phyloP scores from a whole-genome alignment of 345 rosid species.

The Acer negundo region DNA sequence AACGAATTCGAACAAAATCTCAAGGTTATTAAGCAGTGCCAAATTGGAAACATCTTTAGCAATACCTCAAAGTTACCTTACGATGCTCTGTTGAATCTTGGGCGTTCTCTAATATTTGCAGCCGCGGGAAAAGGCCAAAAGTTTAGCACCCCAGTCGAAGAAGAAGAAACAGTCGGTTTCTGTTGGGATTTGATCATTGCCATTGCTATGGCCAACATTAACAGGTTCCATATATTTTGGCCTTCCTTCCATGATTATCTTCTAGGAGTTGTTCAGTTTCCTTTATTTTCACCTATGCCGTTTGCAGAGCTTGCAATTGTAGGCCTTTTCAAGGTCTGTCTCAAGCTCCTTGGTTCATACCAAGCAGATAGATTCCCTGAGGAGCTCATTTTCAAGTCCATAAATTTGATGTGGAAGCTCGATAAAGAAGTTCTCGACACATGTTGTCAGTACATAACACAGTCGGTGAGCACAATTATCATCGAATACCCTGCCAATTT shows the following conservation, averaged over 20 bases:
- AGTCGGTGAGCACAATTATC: conserved; percentile 63
- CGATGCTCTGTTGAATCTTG: conserved; percentile 63
- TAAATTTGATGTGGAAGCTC: conserved; percentile 83
- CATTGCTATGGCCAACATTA: conserved; percentile 51
- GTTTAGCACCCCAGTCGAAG: conserved; percentile 85
- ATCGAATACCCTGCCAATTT: conserved; percentile 58
- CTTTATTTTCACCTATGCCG: conserved; percentile 78
- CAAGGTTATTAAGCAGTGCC: conserved; percentile 82
- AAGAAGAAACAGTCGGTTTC: conserved; percentile 81
- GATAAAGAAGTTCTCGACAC: conserved; percentile 86
- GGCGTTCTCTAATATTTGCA: conserved; percentile 79
- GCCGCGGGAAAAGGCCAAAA: conserved; percentile 96
- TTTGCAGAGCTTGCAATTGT: conserved; percentile 74
- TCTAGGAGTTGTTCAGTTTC: conserved; percentile 64
- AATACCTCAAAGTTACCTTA: conserved; percentile 54
- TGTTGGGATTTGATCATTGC: conserved; percentile 76
- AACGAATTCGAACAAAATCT: conserved; percentile 87
- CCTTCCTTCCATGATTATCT: conserved; percentile 69
- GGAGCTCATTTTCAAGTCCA: conserved; percentile 75
- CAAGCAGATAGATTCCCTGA: conserved; percentile 54
- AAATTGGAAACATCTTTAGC: conserved; percentile 71
- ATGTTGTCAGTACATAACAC: conserved; percentile 56
- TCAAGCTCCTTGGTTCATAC: conserved; percentile 52
- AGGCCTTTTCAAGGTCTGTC: conserved; percentile 67
- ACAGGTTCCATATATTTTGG: conserved; percentile 65